Evolutionary conservation across 2,329 filamentous ascomycete species (phyloP), one percentile per base, ranked within the genome.

Genomic region (Alternaria hordeiaustralica): DNA sequence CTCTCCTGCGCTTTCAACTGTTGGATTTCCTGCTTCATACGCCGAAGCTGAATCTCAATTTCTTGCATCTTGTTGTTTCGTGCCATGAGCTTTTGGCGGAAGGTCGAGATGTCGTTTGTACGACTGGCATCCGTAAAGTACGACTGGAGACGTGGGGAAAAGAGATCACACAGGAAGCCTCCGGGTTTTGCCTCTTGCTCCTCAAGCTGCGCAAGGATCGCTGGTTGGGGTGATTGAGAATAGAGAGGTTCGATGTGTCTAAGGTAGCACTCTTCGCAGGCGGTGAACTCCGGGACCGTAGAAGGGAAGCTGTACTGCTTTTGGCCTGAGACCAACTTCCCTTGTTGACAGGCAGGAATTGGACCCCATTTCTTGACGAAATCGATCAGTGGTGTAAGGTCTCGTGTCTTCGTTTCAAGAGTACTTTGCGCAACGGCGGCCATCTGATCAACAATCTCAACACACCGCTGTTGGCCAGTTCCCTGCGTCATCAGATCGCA

Each of bases 401-500:
- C 60, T 12, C 57, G 55, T 3, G 57, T 44, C 28, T 60, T 58
- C 6, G 55, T 61, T 43, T 60, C 25, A 4, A 60, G 20, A 4
- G 56, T 55, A n/a, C 49, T 49, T 18, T 63, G 44, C 6, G 64
- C 65, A 8, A 63, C 46, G 5, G 61, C 43, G 26, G 60, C 30
- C 25, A 72, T 57, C 15, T 59, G 46, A 54, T 66, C 63, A 15
- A 69, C 5, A 26, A 70, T 70, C 4, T 62, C 44, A 8, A 65
- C 15, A 12, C 62, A 58, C n/a, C 70, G 69, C 4, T 41, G 51
- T 15, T 58, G 53, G 3, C 46, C 33, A 12, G 55, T 33, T 4
- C 64, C 61, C 21, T 58, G 55, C 8, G 59, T 65, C 55, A 71
- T 65, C 2, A 71, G 54, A 23, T 71, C 70, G 61, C 70, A 71